Evolutionary conservation across 495 filamentous ascomycete species (phyloP).

Genomic region (Friedmanniomyces endolithicus): DNA sequence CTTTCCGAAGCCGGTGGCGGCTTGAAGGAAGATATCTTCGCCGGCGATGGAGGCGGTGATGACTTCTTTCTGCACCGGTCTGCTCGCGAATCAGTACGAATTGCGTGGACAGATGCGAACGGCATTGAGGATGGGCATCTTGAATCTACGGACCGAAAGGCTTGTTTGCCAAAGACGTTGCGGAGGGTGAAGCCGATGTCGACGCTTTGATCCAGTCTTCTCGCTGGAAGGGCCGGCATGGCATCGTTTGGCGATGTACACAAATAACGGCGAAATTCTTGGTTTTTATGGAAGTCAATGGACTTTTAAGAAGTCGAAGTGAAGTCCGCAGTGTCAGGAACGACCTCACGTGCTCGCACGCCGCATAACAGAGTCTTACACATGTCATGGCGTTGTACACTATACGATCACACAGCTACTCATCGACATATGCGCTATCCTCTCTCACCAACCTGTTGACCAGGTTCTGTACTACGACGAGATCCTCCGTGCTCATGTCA

Average conservation of each 20-base stretch:
- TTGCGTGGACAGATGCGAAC: conserved; percentile 13
- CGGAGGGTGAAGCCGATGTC: conserved; percentile 81
- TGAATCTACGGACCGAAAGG: conserved; percentile 57
- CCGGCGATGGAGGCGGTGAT: conserved; percentile 68
- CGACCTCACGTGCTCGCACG: conserved; percentile 1
- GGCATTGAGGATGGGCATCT: too few species aligned
- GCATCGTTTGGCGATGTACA: not conserved
- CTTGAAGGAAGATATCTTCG: conserved; percentile 88
- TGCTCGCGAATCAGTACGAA: conserved; percentile 25
- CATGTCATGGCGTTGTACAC: not conserved
- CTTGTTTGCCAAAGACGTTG: conserved; percentile 64
- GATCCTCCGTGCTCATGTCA: conserved; percentile 10
- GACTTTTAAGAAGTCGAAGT: not conserved
- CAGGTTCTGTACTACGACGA: not conserved
- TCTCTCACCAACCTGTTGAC: not conserved
- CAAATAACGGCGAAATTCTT: too few species aligned
- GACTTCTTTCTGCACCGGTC: conserved; percentile 78
- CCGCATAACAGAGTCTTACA: too few species aligned
- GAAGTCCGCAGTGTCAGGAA: not conserved
- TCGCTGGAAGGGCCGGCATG: not conserved
- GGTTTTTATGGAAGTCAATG: too few species aligned
- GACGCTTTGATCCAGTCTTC: conserved; percentile 4
- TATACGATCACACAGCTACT: not conserved
- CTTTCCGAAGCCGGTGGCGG: conserved; percentile 93
- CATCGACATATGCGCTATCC: not conserved